Evolutionary conservation across 345 rosid species (phyloP).

Genomic region (Citrus cavaleriei): DNA sequence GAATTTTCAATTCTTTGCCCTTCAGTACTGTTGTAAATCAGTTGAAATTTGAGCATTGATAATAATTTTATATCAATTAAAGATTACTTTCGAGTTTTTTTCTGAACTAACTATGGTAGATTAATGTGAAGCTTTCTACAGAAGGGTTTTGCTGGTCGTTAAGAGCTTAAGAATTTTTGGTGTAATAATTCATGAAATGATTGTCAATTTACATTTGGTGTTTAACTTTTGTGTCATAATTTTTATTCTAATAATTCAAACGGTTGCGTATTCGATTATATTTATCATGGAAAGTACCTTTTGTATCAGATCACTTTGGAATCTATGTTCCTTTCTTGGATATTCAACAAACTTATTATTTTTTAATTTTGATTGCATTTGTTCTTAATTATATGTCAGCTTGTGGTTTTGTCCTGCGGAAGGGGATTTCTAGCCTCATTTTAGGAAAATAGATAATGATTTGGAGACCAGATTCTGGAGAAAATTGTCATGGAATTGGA

Average conservation of each 20-base stretch:
- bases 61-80: not conserved
- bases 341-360: not conserved
- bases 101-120: not conserved
- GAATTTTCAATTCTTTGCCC: not conserved
- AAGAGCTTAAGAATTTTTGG: not conserved
- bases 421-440: conserved; percentile 10
- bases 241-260: not conserved
- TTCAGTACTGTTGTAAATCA: not conserved
- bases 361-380: not conserved
- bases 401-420: conserved; percentile 21
- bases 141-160: not conserved
- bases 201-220: not conserved
- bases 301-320: not conserved
- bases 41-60: not conserved
- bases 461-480: conserved; percentile 46
- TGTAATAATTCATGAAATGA: not conserved
- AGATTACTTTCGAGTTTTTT: not conserved
- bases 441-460: conserved; percentile 41
- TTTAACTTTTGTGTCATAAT: not conserved
- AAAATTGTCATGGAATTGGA: conserved; percentile 46
- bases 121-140: not conserved
- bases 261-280: not conserved
- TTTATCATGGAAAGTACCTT: not conserved
- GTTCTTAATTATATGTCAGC: conserved; percentile 16
- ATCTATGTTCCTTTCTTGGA: not conserved